Evolutionary conservation across 305 asterid genomes (phyloP).

Genomic region (Ruellia speciosa): DNA sequence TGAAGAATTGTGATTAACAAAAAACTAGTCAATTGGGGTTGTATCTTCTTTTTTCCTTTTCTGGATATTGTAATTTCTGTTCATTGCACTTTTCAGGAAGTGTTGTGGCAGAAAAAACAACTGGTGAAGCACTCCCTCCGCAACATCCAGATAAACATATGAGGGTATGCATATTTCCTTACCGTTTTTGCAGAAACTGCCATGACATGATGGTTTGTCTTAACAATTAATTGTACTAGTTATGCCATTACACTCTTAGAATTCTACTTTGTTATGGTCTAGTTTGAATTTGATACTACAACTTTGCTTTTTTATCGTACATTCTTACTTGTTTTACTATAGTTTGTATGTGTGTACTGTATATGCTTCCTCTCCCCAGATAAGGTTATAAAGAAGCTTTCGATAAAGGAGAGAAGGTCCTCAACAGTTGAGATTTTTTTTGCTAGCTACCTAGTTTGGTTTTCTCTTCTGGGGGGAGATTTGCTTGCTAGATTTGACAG

Average conservation of each 20-base stretch:
- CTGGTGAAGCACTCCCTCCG: slow-evolving; percentile 26
- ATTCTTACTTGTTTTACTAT: neutral
- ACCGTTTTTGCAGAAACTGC: neutral
- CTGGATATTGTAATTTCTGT: neutral
- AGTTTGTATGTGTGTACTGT: neutral
- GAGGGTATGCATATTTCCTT: slow-evolving; percentile 29
- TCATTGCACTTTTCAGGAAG: slow-evolving; percentile 42
- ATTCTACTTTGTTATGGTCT: neutral
- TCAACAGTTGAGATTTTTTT: neutral
- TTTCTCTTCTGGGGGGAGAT: too few species aligned
- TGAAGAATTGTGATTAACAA: too few species aligned
- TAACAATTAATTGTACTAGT: neutral
- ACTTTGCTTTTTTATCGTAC: neutral
- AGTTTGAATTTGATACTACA: neutral
- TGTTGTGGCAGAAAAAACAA: slow-evolving; percentile 36
- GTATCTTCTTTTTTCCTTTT: slow-evolving; percentile 5
- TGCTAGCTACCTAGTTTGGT: neutral
- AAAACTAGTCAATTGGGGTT: neutral
- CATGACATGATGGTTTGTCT: slow-evolving; percentile 5
- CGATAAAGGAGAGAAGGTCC: neutral
- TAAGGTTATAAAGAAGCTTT: neutral
- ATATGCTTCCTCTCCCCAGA: neutral
- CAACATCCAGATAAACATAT: slow-evolving; percentile 30
- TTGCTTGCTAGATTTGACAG: neutral
- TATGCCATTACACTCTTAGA: slow-evolving; percentile 1